Evolutionary conservation across 192 early-diverging fungal species (phyloP).

Genomic region (Linnemannia elongata): DNA sequence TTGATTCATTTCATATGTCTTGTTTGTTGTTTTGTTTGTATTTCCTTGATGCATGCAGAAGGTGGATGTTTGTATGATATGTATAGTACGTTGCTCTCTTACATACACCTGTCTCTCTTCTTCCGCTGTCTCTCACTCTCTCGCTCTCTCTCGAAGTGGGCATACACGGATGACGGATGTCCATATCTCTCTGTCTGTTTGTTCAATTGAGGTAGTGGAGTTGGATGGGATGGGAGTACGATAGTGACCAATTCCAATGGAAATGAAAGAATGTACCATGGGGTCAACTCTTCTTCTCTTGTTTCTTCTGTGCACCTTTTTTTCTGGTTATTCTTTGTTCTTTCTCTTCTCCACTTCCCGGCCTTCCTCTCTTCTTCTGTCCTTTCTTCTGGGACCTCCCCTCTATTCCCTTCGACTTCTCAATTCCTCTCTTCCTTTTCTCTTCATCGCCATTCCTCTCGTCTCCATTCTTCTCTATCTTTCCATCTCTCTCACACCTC

Average conservation of each 20-base stretch:
- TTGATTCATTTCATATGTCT: conserved; percentile 5
- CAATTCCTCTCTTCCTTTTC: not conserved
- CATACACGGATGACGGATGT: no score
- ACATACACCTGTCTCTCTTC: not conserved
- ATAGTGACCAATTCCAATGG: not conserved
- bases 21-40: not conserved
- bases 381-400: not conserved
- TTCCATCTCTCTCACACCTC: not conserved
- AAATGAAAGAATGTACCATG: not conserved
- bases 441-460: not conserved
- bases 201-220: not conserved
- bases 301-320: not conserved
- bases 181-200: no score
- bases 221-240: not conserved
- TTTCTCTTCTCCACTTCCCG: not conserved
- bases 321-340: not conserved
- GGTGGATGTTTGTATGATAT: not conserved
- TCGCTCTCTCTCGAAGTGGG: no score
- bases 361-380: not conserved
- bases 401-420: not conserved
- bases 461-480: not conserved
- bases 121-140: not conserved
- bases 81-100: not conserved
- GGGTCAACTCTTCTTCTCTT: not conserved
- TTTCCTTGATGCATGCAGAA: not conserved